Evolutionary conservation across 371 early-diverging fungal genomes (phyloP).

Genomic region (Batrachochytrium dendrobatidis): DNA sequence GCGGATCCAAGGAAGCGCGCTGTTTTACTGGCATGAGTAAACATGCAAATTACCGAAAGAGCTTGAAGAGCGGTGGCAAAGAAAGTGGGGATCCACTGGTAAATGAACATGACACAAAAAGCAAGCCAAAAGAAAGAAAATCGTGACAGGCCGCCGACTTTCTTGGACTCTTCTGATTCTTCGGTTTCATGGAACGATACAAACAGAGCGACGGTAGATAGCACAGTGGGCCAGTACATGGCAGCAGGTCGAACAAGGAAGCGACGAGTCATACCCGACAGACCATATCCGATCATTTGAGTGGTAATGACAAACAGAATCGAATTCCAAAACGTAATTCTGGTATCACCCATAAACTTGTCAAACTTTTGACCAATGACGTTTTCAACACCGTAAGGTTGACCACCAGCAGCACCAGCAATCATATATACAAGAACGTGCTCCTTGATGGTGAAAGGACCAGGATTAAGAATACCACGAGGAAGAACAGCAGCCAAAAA

Average conservation of each 20-base stretch:
- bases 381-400: conserved; percentile 32
- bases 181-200: conserved; percentile 52
- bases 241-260: conserved; percentile 73
- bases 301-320: conserved; percentile 50
- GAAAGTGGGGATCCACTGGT: conserved; percentile 65
- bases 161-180: conserved; percentile 1
- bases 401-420: conserved; percentile 10
- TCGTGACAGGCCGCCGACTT: conserved; percentile 27
- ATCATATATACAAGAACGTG: conserved; percentile 65
- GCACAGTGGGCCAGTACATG: conserved; percentile 79
- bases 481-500: neutral
- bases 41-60: conserved; percentile 61
- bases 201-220: conserved; percentile 67
- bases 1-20: conserved; percentile 17
- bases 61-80: conserved; percentile 59
- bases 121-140: conserved; percentile 59
- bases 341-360: conserved; percentile 51
- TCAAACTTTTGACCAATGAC: conserved; percentile 59
- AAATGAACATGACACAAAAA: conserved; percentile 45
- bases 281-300: conserved; percentile 73
- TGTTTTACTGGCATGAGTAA: conserved; percentile 50
- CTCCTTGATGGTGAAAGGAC: conserved; percentile 82
- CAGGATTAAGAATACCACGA: conserved; percentile 57
- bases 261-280: conserved; percentile 69
- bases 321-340: conserved; percentile 7